phyloP scores from a whole-genome alignment of 1,139 yeast genomes.

The Magnusiomyces fungicola region DNA sequence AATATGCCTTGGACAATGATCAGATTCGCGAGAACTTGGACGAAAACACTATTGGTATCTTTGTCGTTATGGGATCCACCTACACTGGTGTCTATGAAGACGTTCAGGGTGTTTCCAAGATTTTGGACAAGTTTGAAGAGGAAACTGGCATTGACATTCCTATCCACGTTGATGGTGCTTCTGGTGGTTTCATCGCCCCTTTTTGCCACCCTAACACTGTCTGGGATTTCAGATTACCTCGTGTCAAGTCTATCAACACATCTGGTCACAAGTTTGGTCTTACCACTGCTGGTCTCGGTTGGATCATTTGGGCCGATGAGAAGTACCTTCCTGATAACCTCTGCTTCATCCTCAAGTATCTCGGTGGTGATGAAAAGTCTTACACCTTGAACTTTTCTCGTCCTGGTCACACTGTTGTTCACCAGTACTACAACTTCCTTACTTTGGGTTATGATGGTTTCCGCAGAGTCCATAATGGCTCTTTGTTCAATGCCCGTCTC shows the following conservation, averaged over 20 bases:
- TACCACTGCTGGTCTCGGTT: slow-evolving; percentile 85
- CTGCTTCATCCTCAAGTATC: slow-evolving; percentile 70
- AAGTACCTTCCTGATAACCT: slow-evolving; percentile 59
- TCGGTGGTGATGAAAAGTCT: slow-evolving; percentile 86
- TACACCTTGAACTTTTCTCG: slow-evolving; percentile 83
- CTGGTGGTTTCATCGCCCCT: slow-evolving; percentile 87
- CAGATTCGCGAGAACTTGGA: slow-evolving; percentile 12
- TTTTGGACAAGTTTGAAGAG: slow-evolving; percentile 60
- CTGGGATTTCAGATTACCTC: slow-evolving; percentile 75
- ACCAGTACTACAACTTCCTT: slow-evolving; percentile 77
- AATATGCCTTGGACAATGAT: slow-evolving; percentile 39
- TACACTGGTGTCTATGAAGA: slow-evolving; percentile 90
- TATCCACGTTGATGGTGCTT: slow-evolving; percentile 91
- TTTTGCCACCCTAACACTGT: slow-evolving; percentile 63
- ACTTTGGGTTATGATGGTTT: slow-evolving; percentile 67
- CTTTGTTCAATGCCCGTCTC: slow-evolving; percentile 63
- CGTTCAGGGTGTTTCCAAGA: slow-evolving; percentile 50
- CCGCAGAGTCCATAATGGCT: slow-evolving; percentile 51
- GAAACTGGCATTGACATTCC: slow-evolving; percentile 65
- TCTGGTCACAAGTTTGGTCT: slow-evolving; percentile 93
- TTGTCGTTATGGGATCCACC: slow-evolving; percentile 83
- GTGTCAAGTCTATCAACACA: slow-evolving; percentile 83
- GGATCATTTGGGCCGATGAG: slow-evolving; percentile 77
- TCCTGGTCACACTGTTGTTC: slow-evolving; percentile 86
- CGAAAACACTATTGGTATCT: slow-evolving; percentile 78